A percentile compares a stretch with the other conserved stretches of the same genome.
phyloP scores from a whole-genome alignment of 176 grass and related monocot species.

The Carex cristatella region DNA sequence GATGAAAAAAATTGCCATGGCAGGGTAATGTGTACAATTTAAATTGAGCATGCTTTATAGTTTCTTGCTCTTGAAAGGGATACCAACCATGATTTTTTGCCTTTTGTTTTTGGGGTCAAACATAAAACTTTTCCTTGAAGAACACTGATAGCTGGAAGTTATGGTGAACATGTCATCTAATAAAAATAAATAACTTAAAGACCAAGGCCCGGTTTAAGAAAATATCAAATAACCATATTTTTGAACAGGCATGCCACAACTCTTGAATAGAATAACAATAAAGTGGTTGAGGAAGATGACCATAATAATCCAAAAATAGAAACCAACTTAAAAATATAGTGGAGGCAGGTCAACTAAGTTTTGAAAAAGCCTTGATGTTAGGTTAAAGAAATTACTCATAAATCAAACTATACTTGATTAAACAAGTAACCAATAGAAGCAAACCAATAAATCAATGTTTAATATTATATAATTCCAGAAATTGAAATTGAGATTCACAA shows the following conservation, averaged over 20 bases:
- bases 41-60: neutral
- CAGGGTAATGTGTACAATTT: neutral
- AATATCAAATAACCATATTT: neutral
- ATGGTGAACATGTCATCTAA: neutral
- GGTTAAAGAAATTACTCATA: constrained; percentile 5
- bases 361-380: constrained; percentile 5
- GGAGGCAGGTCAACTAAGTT: constrained; percentile 22
- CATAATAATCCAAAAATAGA: neutral
- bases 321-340: neutral
- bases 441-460: neutral
- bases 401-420: neutral
- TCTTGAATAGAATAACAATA: constrained; percentile 5
- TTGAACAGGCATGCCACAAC: neutral
- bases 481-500: neutral
- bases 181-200: neutral
- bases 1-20: neutral
- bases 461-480: neutral
- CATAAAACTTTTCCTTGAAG: neutral
- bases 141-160: constrained; percentile 2
- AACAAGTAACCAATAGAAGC: neutral
- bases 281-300: neutral
- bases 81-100: neutral
- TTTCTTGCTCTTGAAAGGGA: neutral
- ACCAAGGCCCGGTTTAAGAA: neutral
- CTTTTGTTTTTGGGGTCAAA: neutral